A percentile compares a stretch with the other conserved stretches of the same genome.
phyloP scores from a whole-genome alignment of 2,329 filamentous ascomycete genomes.

The Tolypocladium amazonense region DNA sequence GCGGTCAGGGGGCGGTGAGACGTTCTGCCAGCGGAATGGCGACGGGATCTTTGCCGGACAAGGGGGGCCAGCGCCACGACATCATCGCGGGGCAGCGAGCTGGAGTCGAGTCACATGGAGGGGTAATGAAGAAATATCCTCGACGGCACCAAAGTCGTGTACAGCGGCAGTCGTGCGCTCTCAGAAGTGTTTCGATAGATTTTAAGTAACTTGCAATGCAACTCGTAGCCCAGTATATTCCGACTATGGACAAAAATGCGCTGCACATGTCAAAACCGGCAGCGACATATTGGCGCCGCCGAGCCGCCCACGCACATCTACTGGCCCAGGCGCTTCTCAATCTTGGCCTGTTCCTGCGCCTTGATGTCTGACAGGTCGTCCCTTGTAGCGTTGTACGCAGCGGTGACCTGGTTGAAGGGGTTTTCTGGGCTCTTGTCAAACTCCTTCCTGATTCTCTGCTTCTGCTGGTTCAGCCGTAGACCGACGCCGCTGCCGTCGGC shows the following conservation, averaged over 20 bases:
- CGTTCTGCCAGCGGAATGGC: conserved; percentile 8
- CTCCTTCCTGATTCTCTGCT: conserved; percentile 77
- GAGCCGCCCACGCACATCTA: conserved; percentile 5
- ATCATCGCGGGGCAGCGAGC: conserved; percentile 6
- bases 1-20: conserved; percentile 10
- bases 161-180: neutral
- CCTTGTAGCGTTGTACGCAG: conserved; percentile 64
- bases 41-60: neutral
- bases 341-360: conserved; percentile 58
- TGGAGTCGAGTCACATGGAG: neutral
- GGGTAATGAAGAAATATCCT: neutral
- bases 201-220: neutral
- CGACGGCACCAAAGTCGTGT: neutral
- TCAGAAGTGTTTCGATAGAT: neutral
- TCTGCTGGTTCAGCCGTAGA: conserved; percentile 71
- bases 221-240: neutral
- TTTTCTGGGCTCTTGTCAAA: conserved; percentile 94
- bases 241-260: neutral
- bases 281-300: neutral
- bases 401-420: conserved; percentile 80
- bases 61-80: neutral
- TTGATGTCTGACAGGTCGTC: conserved; percentile 63
- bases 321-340: conserved; percentile 56
- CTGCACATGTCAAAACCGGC: neutral
- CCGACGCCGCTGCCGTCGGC: conserved; percentile 62